phyloP scores from a whole-genome alignment of 2,329 filamentous ascomycete genomes.

The Macroventuria anomochaeta region DNA sequence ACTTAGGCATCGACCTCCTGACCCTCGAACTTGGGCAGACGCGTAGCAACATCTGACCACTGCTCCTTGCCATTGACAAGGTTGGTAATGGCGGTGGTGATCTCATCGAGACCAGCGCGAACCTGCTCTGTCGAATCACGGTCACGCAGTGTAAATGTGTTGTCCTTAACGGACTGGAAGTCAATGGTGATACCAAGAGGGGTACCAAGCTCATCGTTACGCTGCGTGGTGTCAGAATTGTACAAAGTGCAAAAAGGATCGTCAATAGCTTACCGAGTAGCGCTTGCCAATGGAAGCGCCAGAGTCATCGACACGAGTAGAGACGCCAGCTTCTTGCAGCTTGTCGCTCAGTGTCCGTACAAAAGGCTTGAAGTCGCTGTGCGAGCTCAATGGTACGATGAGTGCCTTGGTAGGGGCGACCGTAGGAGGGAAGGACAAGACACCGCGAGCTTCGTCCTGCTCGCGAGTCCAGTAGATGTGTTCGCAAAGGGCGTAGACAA shows the following conservation, averaged over 20 bases:
- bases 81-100: constrained; percentile 74
- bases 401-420: constrained; percentile 96
- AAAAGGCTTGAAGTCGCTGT: constrained; percentile 80
- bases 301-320: constrained; percentile 87
- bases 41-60: constrained; percentile 74
- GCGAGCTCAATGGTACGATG: constrained; percentile 84
- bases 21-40: constrained; percentile 80
- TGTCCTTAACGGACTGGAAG: constrained; percentile 91
- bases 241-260: not conserved
- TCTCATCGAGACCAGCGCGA: constrained; percentile 79
- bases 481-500: constrained; percentile 92
- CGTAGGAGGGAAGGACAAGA: constrained; percentile 75
- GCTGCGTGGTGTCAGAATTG: constrained; percentile 46
- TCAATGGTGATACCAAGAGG: constrained; percentile 93
- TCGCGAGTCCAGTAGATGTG: constrained; percentile 94
- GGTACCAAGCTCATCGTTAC: constrained; percentile 95
- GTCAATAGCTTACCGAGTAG: constrained; percentile 57
- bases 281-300: constrained; percentile 93
- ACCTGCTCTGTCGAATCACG: constrained; percentile 89
- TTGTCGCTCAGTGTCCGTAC: constrained; percentile 74
- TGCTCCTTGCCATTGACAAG: constrained; percentile 68
- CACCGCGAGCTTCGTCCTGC: constrained; percentile 81
- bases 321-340: constrained; percentile 77
- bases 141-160: constrained; percentile 85
- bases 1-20: constrained; percentile 41